These are phyloP conservation scores for Xylariaceae sp. DNA, from an alignment of 2,329 filamentous ascomycete genomes.

Conservation along the genomic window DNA sequence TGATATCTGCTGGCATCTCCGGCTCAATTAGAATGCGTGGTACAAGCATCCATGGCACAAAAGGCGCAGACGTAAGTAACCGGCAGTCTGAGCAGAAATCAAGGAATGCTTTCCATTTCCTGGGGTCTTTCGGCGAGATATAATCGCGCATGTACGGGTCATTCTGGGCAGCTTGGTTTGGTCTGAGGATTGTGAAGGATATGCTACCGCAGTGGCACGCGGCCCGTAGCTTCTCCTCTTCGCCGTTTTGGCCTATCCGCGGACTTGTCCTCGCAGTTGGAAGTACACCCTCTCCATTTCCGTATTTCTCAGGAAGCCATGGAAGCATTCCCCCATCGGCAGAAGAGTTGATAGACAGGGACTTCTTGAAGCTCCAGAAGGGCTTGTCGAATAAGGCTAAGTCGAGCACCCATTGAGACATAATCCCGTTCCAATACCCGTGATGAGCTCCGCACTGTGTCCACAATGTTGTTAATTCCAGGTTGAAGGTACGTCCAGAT, in stretches of 20 bases:
- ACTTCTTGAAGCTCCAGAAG: neutral
- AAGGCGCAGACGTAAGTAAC: conserved; percentile 38
- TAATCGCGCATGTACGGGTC: conserved; percentile 27
- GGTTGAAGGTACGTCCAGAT: too few species aligned
- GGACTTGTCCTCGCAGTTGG: neutral
- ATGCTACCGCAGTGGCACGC: conserved; percentile 47
- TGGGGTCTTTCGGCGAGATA: conserved; percentile 34
- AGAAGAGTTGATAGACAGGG: neutral
- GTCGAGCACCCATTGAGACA: conserved; percentile 23
- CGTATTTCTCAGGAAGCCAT: neutral
- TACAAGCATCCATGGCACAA: conserved; percentile 41
- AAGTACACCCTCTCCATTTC: conserved; percentile 17
- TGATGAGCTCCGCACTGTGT: conserved; percentile 2
- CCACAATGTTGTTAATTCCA: neutral
- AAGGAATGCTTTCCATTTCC: conserved; percentile 40
- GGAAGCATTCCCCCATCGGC: neutral
- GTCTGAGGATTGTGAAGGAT: conserved; percentile 42
- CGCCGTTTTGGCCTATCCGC: conserved; percentile 31
- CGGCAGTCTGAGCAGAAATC: conserved; percentile 45
- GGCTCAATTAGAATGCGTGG: conserved; percentile 37
- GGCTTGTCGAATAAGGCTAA: conserved; percentile 24
- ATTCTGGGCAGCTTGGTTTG: conserved; percentile 28
- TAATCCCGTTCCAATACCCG: conserved; percentile 32
- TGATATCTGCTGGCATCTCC: conserved; percentile 28
- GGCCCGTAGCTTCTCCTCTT: conserved; percentile 38